Conservation (phyloP, 345 rosid species). For the Lepidium didymum region DNA sequence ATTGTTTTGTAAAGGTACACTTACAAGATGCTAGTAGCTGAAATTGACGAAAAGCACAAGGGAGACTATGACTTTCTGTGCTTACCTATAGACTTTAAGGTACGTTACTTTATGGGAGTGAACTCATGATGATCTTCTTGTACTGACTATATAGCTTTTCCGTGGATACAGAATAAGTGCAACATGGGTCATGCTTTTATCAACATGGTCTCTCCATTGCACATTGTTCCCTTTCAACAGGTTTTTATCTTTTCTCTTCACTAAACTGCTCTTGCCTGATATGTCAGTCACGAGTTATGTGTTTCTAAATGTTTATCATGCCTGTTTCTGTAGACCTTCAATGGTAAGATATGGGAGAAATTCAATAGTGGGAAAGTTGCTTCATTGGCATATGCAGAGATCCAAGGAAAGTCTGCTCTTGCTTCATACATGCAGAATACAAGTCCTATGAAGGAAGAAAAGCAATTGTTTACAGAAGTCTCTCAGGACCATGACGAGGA, state of each 20-base stretch:
- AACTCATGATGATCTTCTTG: neutral
- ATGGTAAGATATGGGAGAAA: slow-evolving; percentile 93
- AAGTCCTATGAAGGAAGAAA: slow-evolving; percentile 78
- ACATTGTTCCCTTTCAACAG: slow-evolving; percentile 83
- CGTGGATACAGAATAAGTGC: slow-evolving; percentile 82
- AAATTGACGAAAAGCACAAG: slow-evolving; percentile 78
- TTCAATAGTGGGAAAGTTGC: slow-evolving; percentile 96
- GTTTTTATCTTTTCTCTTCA: slow-evolving; percentile 29
- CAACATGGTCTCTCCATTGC: slow-evolving; percentile 85
- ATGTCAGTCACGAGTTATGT: too few species aligned
- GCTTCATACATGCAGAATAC: slow-evolving; percentile 86
- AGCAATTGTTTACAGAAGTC: slow-evolving; percentile 69
- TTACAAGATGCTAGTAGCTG: slow-evolving; percentile 90
- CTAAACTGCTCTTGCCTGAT: neutral
- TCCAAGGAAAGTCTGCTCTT: slow-evolving; percentile 92
- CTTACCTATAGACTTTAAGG: slow-evolving; percentile 93
- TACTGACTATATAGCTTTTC: slow-evolving; percentile 6
- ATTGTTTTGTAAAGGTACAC: slow-evolving; percentile 58
- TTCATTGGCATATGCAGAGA: slow-evolving; percentile 80
- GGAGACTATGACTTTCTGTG: slow-evolving; percentile 90
- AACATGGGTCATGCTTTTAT: slow-evolving; percentile 95
- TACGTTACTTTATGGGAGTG: slow-evolving; percentile 16
- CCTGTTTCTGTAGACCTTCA: slow-evolving; percentile 55
- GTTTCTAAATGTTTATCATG: neutral
- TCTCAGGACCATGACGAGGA: slow-evolving; percentile 58